Evolutionary conservation across 345 rosid species (phyloP), one percentile per base, ranked within the genome.

Genomic region (Brassica nigra): DNA sequence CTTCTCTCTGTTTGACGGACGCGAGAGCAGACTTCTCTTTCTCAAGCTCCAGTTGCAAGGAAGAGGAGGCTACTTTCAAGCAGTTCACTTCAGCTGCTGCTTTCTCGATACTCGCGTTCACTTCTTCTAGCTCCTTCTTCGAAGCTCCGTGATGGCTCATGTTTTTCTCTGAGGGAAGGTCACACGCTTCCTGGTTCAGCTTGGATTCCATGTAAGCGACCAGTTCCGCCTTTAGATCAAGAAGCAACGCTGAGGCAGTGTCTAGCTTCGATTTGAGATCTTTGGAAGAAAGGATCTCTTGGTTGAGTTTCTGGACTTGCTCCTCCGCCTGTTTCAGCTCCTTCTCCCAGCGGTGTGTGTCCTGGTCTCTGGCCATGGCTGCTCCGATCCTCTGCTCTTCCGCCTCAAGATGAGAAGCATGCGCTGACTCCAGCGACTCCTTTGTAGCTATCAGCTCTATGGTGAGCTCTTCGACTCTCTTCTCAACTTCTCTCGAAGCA

Each of bases 391-490:
- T 14, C 16, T 49, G 57, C 18, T 49, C 57, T 2, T 49, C 57
- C 2, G 57, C 57, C 8, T 49, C 57, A 0, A 49, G 8, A 5
- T 49, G 57, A 49, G 57, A 49, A 49, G 57, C 57, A 6, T 49
- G 57, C 2, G 57, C 57, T n/a, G 57, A 49, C 8, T 49, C 57
- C 57, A 49, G 8, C 6, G 57, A 49, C 57, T 49, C 57, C 57
- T 49, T 49, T n/a, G 57, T 49, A 49, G 57, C 57, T n/a, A 49
- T 49, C 57, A 49, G 57, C 57, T 49, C 57, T 49, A 49, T 49
- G 18, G 57, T 49, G 18, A 49, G 57, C 6, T 49, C 57, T 1
- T 49, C 57, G 1, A 49, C 57, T 49, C 57, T 49, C 57, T 49
- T 49, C 8, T 49, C 57, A 0, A 49, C 57, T 2, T 49, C 57